A percentile compares a stretch with the other conserved stretches of the same genome.
Conservation (phyloP, 495 filamentous ascomycete species). For the Parathielavia appendiculata region DNA sequence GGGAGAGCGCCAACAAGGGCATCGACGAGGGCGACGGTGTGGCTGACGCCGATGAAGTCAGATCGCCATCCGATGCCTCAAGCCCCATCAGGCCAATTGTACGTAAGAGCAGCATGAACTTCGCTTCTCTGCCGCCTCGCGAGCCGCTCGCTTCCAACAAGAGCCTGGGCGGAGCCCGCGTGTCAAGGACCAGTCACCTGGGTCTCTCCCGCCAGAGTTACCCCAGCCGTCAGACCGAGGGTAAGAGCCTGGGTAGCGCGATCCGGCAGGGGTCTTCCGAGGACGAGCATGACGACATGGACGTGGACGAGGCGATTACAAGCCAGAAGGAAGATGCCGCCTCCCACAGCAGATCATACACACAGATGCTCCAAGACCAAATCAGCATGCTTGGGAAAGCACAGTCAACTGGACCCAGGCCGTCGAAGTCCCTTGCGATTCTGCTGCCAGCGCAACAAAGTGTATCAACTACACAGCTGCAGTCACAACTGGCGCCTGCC, state of each 20-base stretch:
- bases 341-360: conserved; percentile 78
- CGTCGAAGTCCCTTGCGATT: conserved; percentile 66
- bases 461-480: conserved; percentile 15
- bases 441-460: conserved; percentile 31
- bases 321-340: conserved; percentile 34
- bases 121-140: conserved; percentile 84
- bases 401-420: conserved; percentile 54
- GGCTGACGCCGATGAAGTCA: conserved; percentile 42
- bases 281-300: conserved; percentile 52
- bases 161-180: conserved; percentile 59
- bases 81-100: conserved; percentile 51
- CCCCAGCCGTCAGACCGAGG: conserved; percentile 57
- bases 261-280: conserved; percentile 37
- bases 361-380: conserved; percentile 83
- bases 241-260: conserved; percentile 51
- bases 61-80: conserved; percentile 46
- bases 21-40: conserved; percentile 43
- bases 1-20: not conserved
- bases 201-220: conserved; percentile 63
- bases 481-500: conserved; percentile 49
- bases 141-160: conserved; percentile 82
- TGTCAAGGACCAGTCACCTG: conserved; percentile 73
- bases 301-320: conserved; percentile 52
- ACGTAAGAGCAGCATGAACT: conserved; percentile 89
- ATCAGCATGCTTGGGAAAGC: conserved; percentile 89